Evolutionary conservation across 352 stramenopile species (phyloP), one percentile per base, ranked within the genome.

Genomic region (Globisporangium apiculatum): DNA sequence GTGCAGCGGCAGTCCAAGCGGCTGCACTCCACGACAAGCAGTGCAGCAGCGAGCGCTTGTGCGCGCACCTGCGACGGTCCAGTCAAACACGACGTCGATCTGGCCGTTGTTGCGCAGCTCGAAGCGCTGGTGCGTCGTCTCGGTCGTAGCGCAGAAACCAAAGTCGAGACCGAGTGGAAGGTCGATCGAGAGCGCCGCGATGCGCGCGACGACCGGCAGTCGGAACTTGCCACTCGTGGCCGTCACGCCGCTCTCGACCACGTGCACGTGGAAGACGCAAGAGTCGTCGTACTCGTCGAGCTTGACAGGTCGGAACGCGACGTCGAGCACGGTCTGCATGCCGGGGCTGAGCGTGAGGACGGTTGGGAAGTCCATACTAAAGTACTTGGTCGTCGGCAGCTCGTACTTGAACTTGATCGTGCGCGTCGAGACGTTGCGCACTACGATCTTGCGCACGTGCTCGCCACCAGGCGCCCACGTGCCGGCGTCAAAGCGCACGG

Each of bases 371-470:
- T 91, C 83, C 83, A 98, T 94, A 55, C 84, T 97, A 56, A 98
- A 98, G 68, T 95, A 97, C 64, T 96, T 94, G 55, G 91, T 96
- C 53, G 69, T 82, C 17, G 91, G 93, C 24, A 97, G 76, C 60
- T 92, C 80, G 68, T 97, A 97, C 68, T 97, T 97, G 67, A 97
- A 95, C 68, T 95, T 94, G 61, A 92, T 82, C 10, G 73, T 95
- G 63, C 78, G 76, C 18, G 73, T 67, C 4, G 80, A 89, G 40
- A 98, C 82, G 62, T 98, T 98, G 68, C 96, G 94, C 53, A 97
- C 87, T 11, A 65, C 73, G 58, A 98, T 86, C 40, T 89, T 87
- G 65, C 91, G 82, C 43, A 91, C 75, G 66, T 97, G 94, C 71
- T 98, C 91, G 48, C 93, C 89, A 12, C 92, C 93, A 5, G 93